These are phyloP conservation scores for Quercus alba DNA, from an alignment of 306 rosid genomes.

Conservation along the genomic window DNA sequence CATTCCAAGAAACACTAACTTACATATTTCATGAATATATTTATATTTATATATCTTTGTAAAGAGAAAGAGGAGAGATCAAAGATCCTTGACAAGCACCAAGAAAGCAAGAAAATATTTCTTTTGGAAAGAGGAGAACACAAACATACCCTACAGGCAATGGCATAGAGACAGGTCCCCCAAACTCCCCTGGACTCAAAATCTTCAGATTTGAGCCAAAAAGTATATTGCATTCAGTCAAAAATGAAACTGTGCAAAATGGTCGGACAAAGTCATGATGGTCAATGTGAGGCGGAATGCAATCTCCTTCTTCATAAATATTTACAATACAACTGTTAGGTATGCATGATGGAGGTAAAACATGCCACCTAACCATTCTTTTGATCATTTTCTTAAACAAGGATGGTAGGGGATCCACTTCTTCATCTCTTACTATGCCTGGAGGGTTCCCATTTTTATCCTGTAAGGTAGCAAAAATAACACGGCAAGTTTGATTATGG, in stretches of 20 bases:
- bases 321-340: slow-evolving; percentile 77
- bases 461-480: slow-evolving; percentile 26
- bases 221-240: slow-evolving; percentile 40
- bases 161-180: slow-evolving; percentile 29
- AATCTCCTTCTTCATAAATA: slow-evolving; percentile 64
- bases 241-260: slow-evolving; percentile 45
- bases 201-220: slow-evolving; percentile 36
- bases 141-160: slow-evolving; percentile 51
- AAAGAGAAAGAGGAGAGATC: no score
- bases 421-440: slow-evolving; percentile 49
- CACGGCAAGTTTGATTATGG: background rate
- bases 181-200: slow-evolving; percentile 46
- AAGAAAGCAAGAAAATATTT: background rate
- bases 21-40: no score
- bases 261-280: slow-evolving; percentile 62
- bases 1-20: no score
- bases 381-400: slow-evolving; percentile 60
- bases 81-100: background rate
- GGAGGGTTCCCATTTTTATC: slow-evolving; percentile 58
- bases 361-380: slow-evolving; percentile 47
- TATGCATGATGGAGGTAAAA: slow-evolving; percentile 43
- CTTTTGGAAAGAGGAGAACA: background rate
- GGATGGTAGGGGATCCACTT: slow-evolving; percentile 55
- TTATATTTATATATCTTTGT: no score
- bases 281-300: slow-evolving; percentile 70